phyloP scores from a whole-genome alignment of 768 basidiomycete genomes.

The Stropharia rugosoannulata region DNA sequence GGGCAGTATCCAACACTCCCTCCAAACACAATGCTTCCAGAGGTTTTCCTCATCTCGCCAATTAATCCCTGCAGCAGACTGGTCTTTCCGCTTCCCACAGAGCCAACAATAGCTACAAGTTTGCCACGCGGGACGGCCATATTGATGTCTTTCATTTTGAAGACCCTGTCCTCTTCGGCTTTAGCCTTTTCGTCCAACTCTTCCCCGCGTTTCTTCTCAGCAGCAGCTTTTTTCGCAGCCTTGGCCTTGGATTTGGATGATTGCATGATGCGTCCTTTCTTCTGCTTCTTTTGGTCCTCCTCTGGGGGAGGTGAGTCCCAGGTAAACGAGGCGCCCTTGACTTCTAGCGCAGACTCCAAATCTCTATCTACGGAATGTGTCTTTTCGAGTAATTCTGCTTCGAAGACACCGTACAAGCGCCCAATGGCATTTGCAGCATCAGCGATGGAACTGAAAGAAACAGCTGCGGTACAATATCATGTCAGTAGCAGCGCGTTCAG shows the following conservation, averaged over 20 bases:
- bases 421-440: constrained; percentile 82
- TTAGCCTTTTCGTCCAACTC: constrained; percentile 25
- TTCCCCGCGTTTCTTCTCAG: constrained; percentile 18
- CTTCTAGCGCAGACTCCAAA: constrained; percentile 63
- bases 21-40: constrained; percentile 69
- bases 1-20: constrained; percentile 81
- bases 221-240: constrained; percentile 25
- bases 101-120: constrained; percentile 82
- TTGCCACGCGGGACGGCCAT: constrained; percentile 73
- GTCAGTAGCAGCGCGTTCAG: constrained; percentile 7
- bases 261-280: constrained; percentile 14
- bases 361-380: constrained; percentile 51
- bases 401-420: constrained; percentile 79
- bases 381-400: constrained; percentile 73
- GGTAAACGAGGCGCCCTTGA: constrained; percentile 71
- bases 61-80: constrained; percentile 73
- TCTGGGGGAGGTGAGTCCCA: constrained; percentile 82
- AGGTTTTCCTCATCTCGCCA: constrained; percentile 78
- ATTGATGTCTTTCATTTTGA: constrained; percentile 64
- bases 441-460: constrained; percentile 74
- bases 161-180: constrained; percentile 44
- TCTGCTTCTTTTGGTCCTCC: constrained; percentile 22
- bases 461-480: constrained; percentile 38
- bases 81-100: constrained; percentile 73
- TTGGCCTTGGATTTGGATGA: constrained; percentile 16